phyloP scores from a whole-genome alignment of 306 rosid species.

The Cucumis hystrix region DNA sequence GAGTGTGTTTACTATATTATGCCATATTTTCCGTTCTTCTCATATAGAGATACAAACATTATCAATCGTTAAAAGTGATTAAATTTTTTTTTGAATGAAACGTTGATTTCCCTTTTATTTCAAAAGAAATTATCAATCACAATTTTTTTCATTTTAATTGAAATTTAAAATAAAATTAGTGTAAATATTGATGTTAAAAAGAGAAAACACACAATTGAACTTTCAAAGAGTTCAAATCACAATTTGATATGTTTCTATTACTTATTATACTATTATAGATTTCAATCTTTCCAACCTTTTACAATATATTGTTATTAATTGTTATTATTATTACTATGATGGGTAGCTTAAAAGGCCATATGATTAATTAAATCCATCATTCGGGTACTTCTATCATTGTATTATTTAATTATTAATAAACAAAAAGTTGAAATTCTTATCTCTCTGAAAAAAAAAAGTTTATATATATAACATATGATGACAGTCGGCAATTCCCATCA shows the following conservation, averaged over 20 bases:
- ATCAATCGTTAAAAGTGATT: neutral
- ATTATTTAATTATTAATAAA: neutral
- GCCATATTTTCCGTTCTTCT: neutral
- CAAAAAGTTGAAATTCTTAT: neutral
- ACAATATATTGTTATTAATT: too few relatives aligned
- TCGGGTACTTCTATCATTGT: neutral
- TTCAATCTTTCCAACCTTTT: neutral
- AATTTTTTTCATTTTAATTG: neutral
- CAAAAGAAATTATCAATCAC: neutral
- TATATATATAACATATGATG: neutral
- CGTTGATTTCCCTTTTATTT: neutral
- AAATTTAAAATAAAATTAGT: too few relatives aligned
- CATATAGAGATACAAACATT: too few relatives aligned
- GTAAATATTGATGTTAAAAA: too few relatives aligned
- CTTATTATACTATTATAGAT: neutral
- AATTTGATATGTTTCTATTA: neutral
- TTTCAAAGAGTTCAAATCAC: neutral
- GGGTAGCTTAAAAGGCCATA: neutral
- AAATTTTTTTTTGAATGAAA: neutral
- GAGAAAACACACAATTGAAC: too few relatives aligned
- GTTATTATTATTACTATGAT: too few relatives aligned
- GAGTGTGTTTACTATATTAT: neutral
- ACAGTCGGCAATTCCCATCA: constrained; percentile 1
- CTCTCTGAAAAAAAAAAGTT: neutral
- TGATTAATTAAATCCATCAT: neutral